Conservation (phyloP, 352 stramenopile species). For the Pseudoperonospora humuli region DNA sequence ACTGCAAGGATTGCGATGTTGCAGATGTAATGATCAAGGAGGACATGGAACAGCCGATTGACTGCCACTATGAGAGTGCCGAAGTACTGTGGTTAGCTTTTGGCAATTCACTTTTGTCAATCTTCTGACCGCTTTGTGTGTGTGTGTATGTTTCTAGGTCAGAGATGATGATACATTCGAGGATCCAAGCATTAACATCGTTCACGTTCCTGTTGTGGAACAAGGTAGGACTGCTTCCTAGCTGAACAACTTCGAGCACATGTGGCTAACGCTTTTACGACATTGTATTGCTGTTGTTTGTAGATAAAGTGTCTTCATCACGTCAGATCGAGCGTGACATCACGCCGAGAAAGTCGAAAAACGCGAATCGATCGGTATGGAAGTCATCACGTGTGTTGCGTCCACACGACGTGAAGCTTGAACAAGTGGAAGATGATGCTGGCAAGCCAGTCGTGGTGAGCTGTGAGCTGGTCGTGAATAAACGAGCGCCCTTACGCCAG, state of each 20-base stretch:
- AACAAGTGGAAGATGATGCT: conserved; percentile 21
- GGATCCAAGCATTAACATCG: conserved; percentile 22
- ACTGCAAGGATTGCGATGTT: conserved; percentile 1
- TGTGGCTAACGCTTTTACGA: conserved; percentile 4
- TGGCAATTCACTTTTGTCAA: neutral
- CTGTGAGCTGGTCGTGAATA: conserved; percentile 50
- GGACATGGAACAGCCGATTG: conserved; percentile 11
- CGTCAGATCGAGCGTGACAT: conserved; percentile 3
- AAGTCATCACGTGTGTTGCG: conserved; percentile 26
- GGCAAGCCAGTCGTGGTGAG: conserved; percentile 40
- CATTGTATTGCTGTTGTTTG: neutral
- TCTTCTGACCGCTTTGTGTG: neutral
- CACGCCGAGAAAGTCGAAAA: conserved; percentile 1
- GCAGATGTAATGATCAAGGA: conserved; percentile 15
- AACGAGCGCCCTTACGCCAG: conserved; percentile 1
- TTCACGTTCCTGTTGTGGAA: conserved; percentile 14
- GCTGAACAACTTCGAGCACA: too few species aligned
- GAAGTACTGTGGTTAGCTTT: conserved; percentile 10
- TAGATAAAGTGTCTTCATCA: conserved; percentile 7
- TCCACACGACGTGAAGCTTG: conserved; percentile 18
- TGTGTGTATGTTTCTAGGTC: conserved; percentile 6
- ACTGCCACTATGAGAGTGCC: conserved; percentile 6
- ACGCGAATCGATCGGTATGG: conserved; percentile 14
- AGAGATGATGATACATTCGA: conserved; percentile 9
- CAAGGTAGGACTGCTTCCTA: conserved; percentile 16